Percentiles rank a stretch among this genome's conserved stretches.
These are phyloP conservation scores for Curvularia eragrostidis DNA, from an alignment of 2,329 filamentous ascomycete genomes.

Conservation along the genomic window DNA sequence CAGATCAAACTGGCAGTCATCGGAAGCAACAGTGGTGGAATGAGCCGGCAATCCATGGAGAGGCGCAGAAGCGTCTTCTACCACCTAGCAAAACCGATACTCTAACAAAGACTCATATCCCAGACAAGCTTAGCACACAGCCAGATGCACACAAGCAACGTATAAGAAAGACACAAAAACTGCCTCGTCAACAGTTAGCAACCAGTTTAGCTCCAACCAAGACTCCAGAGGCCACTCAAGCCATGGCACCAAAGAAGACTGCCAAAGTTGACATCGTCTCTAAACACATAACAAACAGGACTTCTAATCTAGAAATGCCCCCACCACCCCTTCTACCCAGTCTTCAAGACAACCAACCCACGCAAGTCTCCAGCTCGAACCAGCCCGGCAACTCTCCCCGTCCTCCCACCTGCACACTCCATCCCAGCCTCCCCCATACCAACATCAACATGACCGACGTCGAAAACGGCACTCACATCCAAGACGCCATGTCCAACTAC, in stretches of 20 bases:
- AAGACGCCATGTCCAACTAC: neutral
- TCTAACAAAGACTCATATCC: neutral
- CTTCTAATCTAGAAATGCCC: neutral
- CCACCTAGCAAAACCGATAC: neutral
- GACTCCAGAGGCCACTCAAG: neutral
- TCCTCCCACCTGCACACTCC: neutral
- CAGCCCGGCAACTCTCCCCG: neutral
- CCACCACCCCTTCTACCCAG: neutral
- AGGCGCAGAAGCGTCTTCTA: neutral
- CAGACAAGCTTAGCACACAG: neutral
- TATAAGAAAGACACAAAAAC: neutral
- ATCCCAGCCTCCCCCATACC: neutral
- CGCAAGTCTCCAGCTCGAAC: neutral
- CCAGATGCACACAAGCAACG: neutral
- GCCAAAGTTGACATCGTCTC: neutral
- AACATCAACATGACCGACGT: constrained; percentile 2
- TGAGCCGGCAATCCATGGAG: neutral
- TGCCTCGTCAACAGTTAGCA: neutral
- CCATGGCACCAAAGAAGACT: neutral
- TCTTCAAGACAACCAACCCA: neutral
- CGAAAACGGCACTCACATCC: neutral
- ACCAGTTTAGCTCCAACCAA: neutral
- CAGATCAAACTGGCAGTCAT: neutral
- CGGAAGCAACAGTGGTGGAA: neutral
- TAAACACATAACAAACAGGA: neutral